These are phyloP conservation scores for Amanita subjunquillea DNA, from an alignment of 768 basidiomycete genomes.

Conservation along the genomic window DNA sequence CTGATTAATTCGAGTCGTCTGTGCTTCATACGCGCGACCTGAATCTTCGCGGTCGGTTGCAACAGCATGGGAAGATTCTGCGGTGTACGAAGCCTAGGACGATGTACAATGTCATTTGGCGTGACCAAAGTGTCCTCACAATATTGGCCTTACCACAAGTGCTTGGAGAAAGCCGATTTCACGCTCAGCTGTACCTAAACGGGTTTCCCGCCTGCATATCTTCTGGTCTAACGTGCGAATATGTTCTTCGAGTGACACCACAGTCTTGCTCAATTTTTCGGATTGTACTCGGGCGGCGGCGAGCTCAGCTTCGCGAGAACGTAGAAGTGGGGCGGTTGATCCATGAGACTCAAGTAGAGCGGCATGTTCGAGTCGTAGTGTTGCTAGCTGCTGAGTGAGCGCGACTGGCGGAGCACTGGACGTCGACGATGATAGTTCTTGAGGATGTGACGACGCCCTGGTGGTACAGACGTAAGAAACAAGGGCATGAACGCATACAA, in stretches of 20 bases:
- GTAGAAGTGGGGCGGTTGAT: constrained; percentile 39
- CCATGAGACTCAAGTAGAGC: constrained; percentile 61
- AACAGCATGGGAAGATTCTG: neutral
- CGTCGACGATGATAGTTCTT: neutral
- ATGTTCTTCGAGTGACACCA: constrained; percentile 24
- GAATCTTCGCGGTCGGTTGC: neutral
- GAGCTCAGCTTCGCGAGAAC: constrained; percentile 43
- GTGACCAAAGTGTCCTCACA: neutral
- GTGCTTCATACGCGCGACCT: constrained; percentile 14
- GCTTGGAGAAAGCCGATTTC: constrained; percentile 62
- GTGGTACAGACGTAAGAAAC: neutral
- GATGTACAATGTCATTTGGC: neutral
- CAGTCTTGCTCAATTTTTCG: constrained; percentile 22
- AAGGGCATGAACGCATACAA: neutral
- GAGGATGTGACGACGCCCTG: constrained; percentile 6
- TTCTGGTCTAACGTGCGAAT: constrained; percentile 29
- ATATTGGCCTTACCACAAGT: constrained; percentile 39
- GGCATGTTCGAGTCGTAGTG: constrained; percentile 52
- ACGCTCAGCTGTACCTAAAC: constrained; percentile 30
- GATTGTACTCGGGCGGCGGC: constrained; percentile 25
- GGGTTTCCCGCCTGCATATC: constrained; percentile 18
- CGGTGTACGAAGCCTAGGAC: constrained; percentile 4
- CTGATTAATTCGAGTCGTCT: constrained; percentile 35
- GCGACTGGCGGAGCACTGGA: constrained; percentile 20
- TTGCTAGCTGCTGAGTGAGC: constrained; percentile 46